These are phyloP conservation scores for Arachis hypogaea DNA, from an alignment of 306 rosid genomes.

Conservation along the genomic window DNA sequence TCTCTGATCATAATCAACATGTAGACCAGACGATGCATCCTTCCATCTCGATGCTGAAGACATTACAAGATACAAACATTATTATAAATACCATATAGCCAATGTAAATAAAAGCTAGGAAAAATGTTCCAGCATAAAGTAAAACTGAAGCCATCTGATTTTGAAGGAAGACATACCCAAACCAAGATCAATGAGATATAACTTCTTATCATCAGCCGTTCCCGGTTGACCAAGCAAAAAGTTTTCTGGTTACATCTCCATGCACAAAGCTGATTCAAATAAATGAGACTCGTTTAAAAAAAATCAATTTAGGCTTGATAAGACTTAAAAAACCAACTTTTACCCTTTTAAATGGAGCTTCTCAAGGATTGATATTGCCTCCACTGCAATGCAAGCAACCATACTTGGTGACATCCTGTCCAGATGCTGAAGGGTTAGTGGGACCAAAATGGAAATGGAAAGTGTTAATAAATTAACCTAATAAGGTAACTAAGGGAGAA, in stretches of 20 bases:
- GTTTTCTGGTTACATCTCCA: constrained; percentile 95
- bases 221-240: constrained; percentile 94
- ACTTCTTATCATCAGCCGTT: constrained; percentile 86
- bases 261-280: constrained; percentile 77
- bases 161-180: constrained; percentile 61
- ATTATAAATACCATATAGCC: constrained; percentile 19
- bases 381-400: constrained; percentile 95
- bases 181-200: constrained; percentile 92
- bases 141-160: constrained; percentile 6
- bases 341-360: constrained; percentile 96
- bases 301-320: constrained; percentile 2
- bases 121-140: constrained; percentile 8
- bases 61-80: constrained; percentile 34
- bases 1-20: constrained; percentile 93
- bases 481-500: constrained; percentile 29
- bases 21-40: constrained; percentile 80
- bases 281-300: constrained; percentile 20
- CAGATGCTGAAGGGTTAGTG: constrained; percentile 41
- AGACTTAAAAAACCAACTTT: constrained; percentile 6
- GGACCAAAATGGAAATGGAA: constrained; percentile 4
- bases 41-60: constrained; percentile 91
- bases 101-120: constrained; percentile 15
- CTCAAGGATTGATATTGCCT: constrained; percentile 95
- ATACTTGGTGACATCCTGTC: constrained; percentile 87
- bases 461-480: background rate